Evolutionary conservation across 2,329 filamentous ascomycete genomes (phyloP).

Genomic region (Parasarocladium wereldwijsianum): DNA sequence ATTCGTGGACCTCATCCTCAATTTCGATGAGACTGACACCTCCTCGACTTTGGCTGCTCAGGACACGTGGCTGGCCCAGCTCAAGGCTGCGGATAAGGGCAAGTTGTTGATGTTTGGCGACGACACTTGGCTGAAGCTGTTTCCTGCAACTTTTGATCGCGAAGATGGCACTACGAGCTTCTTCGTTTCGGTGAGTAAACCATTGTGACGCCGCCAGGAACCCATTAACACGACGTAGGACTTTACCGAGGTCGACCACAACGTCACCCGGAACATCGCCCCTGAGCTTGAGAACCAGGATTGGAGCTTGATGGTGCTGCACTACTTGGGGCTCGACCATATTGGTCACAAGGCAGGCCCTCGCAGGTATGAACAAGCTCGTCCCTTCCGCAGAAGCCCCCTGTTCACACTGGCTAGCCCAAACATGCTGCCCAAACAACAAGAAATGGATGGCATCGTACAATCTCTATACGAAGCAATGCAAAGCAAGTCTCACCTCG

Average conservation of each 20-base stretch:
- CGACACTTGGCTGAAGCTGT: slow-evolving; percentile 96
- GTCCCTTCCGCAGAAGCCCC: not conserved
- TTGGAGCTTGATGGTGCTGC: slow-evolving; percentile 88
- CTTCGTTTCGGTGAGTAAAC: slow-evolving; percentile 75
- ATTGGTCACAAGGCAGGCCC: slow-evolving; percentile 96
- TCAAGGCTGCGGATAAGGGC: slow-evolving; percentile 57
- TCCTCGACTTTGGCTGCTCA: slow-evolving; percentile 75
- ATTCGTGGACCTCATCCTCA: slow-evolving; percentile 91
- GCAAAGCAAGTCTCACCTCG: slow-evolving; percentile 51
- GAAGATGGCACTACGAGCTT: slow-evolving; percentile 93
- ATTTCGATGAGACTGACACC: slow-evolving; percentile 88
- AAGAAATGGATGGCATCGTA: slow-evolving; percentile 83
- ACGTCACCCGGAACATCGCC: slow-evolving; percentile 83
- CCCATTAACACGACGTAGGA: slow-evolving; percentile 41
- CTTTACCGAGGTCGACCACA: slow-evolving; percentile 94
- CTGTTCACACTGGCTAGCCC: slow-evolving; percentile 33
- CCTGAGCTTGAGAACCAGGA: slow-evolving; percentile 61
- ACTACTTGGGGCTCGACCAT: slow-evolving; percentile 91
- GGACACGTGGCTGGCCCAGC: slow-evolving; percentile 92
- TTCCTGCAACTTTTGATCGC: slow-evolving; percentile 75
- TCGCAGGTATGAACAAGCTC: slow-evolving; percentile 40
- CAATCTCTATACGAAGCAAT: slow-evolving; percentile 63
- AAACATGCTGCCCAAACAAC: slow-evolving; percentile 86
- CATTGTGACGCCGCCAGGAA: slow-evolving; percentile 1
- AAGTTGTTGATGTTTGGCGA: slow-evolving; percentile 92